Evolutionary conservation across 768 basidiomycete species (phyloP).

Genomic region (Chiua virens): DNA sequence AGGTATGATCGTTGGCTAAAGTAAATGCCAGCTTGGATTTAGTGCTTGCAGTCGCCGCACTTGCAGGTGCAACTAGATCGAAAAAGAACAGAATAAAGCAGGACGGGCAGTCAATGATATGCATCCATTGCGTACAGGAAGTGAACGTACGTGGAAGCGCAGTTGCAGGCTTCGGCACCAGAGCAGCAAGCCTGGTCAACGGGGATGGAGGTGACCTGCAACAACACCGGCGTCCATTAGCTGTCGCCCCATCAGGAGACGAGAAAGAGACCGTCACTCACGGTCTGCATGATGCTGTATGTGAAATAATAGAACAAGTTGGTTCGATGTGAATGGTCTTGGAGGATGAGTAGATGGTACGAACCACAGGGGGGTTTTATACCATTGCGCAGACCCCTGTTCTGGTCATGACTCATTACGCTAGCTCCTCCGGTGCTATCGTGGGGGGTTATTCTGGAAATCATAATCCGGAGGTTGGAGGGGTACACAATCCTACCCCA

Average conservation of each 20-base stretch:
- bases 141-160: constrained; percentile 7
- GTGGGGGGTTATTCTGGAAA: no score
- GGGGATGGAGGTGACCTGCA: no score
- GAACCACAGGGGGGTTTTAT: not conserved
- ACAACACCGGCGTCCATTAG: not conserved
- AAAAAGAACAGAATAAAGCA: no score
- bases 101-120: not conserved
- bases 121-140: not conserved
- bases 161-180: constrained; percentile 5
- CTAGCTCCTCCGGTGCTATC: no score
- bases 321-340: not conserved
- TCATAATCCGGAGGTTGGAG: no score
- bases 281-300: constrained; percentile 17
- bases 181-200: not conserved
- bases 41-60: constrained; percentile 22
- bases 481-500: no score
- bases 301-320: constrained; percentile 1
- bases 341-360: not conserved
- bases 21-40: not conserved
- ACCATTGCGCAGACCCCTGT: not conserved
- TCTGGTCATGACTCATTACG: no score
- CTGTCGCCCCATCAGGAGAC: not conserved
- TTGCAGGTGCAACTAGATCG: not conserved
- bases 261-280: not conserved
- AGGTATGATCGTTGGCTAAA: no score